Evolutionary conservation across 208 protist genomes (phyloP).

Genomic region (Leishmania lainsoni): DNA sequence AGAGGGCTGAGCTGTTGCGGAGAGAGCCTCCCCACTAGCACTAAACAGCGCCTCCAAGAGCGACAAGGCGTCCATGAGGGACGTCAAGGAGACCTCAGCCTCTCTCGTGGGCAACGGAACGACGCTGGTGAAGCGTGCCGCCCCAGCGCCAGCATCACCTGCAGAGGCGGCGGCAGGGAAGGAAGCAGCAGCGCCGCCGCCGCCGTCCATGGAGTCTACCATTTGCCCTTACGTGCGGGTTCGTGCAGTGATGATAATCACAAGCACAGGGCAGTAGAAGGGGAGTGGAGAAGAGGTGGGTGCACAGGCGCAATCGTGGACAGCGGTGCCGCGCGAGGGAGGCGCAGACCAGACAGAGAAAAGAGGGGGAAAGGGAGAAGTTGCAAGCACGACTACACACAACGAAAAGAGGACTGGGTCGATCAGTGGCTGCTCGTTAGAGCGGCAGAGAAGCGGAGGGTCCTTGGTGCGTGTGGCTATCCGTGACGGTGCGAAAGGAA

Average conservation of each 20-base stretch:
- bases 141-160: neutral
- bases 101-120: neutral
- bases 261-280: neutral
- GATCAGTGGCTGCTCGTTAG: neutral
- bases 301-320: neutral
- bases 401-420: neutral
- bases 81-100: neutral
- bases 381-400: neutral
- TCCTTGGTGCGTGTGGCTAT: neutral
- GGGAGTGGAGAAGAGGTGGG: neutral
- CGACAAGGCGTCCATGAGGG: neutral
- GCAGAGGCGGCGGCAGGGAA: neutral
- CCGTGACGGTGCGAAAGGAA: neutral
- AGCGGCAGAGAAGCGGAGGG: neutral
- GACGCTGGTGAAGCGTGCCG: conserved; percentile 6
- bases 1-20: neutral
- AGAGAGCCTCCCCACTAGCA: conserved; percentile 12
- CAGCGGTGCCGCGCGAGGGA: neutral
- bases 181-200: conserved; percentile 1
- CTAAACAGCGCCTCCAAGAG: conserved; percentile 8
- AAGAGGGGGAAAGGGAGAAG: neutral
- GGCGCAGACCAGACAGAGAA: neutral
- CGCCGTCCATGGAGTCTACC: neutral
- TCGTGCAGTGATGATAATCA: neutral
- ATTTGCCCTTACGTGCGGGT: neutral